phyloP scores from a whole-genome alignment of 2,329 filamentous ascomycete species.

The Colletotrichum sojae region DNA sequence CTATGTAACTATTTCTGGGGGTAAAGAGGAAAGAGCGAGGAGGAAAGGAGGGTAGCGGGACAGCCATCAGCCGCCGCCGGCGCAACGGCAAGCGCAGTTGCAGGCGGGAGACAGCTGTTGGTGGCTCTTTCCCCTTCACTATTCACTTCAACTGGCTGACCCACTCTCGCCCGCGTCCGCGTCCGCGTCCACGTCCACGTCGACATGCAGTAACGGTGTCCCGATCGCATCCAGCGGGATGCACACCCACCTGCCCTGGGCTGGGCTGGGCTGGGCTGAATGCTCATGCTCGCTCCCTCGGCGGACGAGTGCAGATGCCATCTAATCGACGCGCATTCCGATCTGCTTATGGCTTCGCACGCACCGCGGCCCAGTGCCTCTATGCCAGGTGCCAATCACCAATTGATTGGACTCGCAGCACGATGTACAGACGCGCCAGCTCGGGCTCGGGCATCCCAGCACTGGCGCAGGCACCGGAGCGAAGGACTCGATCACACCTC shows the following conservation, averaged over 20 bases:
- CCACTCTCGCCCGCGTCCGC: background rate
- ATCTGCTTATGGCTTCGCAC: conserved; percentile 10
- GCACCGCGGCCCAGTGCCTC: conserved; percentile 7
- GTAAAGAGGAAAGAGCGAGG: conserved; percentile 28
- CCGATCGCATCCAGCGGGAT: background rate
- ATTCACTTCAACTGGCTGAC: conserved; percentile 24
- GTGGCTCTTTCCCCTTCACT: conserved; percentile 28
- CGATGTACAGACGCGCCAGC: background rate
- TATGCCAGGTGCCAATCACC: conserved; percentile 21
- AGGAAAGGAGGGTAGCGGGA: conserved; percentile 22
- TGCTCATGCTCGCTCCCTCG: conserved; percentile 12
- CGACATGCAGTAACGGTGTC: too few relatives aligned
- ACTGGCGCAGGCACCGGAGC: conserved; percentile 2
- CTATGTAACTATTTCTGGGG: conserved; percentile 9
- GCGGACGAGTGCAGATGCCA: conserved; percentile 37
- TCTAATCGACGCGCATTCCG: conserved; percentile 37
- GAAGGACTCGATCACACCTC: conserved; percentile 8
- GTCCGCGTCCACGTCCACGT: too few relatives aligned
- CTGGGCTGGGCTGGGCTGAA: too few relatives aligned
- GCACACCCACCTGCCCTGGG: conserved; percentile 36
- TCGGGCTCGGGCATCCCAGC: conserved; percentile 12
- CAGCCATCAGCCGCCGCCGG: conserved; percentile 12
- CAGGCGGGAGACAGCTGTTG: background rate
- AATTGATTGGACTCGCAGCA: conserved; percentile 13
- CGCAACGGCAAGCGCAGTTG: conserved; percentile 4